Percentiles rank a stretch among this genome's conserved stretches.
phyloP scores from a whole-genome alignment of 2,329 filamentous ascomycete species.

The Fusarium temperatum region DNA sequence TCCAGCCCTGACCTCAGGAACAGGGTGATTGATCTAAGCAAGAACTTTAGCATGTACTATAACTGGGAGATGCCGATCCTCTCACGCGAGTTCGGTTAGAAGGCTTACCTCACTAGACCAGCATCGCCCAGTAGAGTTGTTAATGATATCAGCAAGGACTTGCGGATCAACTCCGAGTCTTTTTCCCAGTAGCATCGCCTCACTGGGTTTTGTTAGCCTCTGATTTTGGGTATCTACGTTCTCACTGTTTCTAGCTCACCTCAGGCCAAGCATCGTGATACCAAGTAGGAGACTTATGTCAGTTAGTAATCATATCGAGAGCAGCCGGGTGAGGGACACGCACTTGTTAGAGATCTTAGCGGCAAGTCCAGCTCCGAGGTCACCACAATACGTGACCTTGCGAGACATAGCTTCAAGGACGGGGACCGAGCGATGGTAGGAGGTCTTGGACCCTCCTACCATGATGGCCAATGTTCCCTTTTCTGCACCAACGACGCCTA shows the following conservation, averaged over 20 bases:
- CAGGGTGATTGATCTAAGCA: neutral
- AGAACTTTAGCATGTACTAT: neutral
- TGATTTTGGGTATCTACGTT: no score
- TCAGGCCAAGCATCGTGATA: neutral
- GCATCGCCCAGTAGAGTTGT: neutral
- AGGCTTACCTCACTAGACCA: neutral
- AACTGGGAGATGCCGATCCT: accelerated
- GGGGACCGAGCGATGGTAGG: neutral
- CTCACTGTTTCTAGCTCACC: neutral
- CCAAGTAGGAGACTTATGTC: neutral
- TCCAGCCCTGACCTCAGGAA: neutral
- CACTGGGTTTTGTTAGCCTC: neutral
- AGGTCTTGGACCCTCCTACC: neutral
- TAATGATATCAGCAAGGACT: neutral
- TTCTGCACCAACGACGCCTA: neutral
- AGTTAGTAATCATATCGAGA: neutral
- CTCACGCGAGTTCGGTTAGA: no score
- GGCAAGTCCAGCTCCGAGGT: neutral
- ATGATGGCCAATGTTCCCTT: neutral
- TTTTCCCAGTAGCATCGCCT: neutral
- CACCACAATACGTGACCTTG: neutral
- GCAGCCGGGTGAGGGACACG: no score
- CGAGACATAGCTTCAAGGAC: neutral
- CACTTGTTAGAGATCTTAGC: neutral
- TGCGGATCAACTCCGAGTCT: neutral